Percentiles rank a stretch among this genome's conserved stretches.
phyloP scores from a whole-genome alignment of 2,329 filamentous ascomycete species.

The Colletotrichum tanaceti region DNA sequence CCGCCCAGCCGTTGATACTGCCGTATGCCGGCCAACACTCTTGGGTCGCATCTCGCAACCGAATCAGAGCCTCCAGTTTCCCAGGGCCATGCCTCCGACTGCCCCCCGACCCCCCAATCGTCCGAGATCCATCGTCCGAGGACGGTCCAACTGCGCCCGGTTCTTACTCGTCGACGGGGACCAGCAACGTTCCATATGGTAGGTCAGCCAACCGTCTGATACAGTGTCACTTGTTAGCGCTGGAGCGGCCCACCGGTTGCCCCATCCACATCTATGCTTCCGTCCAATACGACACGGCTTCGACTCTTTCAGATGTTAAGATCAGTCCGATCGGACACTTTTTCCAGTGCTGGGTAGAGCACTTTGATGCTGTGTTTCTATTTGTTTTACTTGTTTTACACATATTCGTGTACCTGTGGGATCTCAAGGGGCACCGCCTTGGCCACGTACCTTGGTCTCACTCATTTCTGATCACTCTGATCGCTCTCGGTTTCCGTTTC shows the following conservation, averaged over 20 bases:
- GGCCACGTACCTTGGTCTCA: too few relatives aligned
- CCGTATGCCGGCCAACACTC: conserved; percentile 31
- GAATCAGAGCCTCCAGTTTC: conserved; percentile 12
- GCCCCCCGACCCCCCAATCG: neutral
- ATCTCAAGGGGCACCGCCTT: too few relatives aligned
- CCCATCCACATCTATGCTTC: conserved; percentile 9
- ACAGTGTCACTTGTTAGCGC: conserved; percentile 15
- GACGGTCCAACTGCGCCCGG: conserved; percentile 2
- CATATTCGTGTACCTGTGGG: too few relatives aligned
- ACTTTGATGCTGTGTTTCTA: too few relatives aligned
- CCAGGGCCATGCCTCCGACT: too few relatives aligned
- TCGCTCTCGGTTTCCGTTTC: neutral
- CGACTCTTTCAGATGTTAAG: conserved; percentile 6
- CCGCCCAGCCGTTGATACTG: conserved; percentile 28
- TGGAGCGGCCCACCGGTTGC: conserved; percentile 8
- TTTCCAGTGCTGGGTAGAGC: too few relatives aligned
- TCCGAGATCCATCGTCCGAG: conserved; percentile 10
- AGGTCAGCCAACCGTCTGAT: conserved; percentile 12
- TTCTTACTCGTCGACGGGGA: conserved; percentile 8
- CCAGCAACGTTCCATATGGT: conserved; percentile 16
- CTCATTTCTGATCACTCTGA: too few relatives aligned
- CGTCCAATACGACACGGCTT: conserved; percentile 20
- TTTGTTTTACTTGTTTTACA: too few relatives aligned
- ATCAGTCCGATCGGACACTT: neutral
- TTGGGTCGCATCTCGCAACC: conserved; percentile 7